Percentiles rank a stretch among this genome's conserved stretches.
Evolutionary conservation across 176 grass and related monocot species (phyloP).

Genomic region (Zoysia japonica): DNA sequence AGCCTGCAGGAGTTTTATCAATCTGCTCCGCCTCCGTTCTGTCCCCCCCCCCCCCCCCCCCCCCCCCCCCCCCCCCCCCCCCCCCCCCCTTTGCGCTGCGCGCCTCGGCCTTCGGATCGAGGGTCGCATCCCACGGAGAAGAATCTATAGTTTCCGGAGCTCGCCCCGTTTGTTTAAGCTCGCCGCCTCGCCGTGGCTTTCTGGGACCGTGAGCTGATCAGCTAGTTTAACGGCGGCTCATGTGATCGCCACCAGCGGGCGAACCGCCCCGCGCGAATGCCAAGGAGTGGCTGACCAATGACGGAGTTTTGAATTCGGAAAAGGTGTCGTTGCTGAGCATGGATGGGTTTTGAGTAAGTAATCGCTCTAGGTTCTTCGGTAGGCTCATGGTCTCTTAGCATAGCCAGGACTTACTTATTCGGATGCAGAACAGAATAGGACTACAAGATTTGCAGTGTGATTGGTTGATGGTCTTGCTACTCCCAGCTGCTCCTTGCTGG

Average conservation of each 20-base stretch:
- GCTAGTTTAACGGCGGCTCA: slow-evolving; percentile 68
- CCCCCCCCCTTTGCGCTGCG: background rate
- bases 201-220: slow-evolving; percentile 38
- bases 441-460: slow-evolving; percentile 11
- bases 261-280: slow-evolving; percentile 36
- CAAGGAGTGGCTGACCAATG: background rate
- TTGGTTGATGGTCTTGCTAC: slow-evolving; percentile 22
- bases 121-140: slow-evolving; percentile 58
- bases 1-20: slow-evolving; percentile 49
- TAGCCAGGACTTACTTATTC: slow-evolving; percentile 28
- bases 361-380: slow-evolving; percentile 31
- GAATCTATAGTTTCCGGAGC: slow-evolving; percentile 72
- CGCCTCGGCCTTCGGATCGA: slow-evolving; percentile 37
- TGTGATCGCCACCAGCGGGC: slow-evolving; percentile 59
- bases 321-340: background rate
- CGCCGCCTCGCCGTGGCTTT: slow-evolving; percentile 28
- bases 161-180: slow-evolving; percentile 39
- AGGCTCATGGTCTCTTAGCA: slow-evolving; percentile 40
- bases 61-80: too few species aligned
- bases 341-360: background rate
- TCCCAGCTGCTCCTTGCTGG: background rate
- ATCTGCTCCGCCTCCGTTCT: slow-evolving; percentile 22
- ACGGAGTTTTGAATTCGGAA: slow-evolving; percentile 40
- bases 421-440: background rate
- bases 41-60: slow-evolving; percentile 32